Evolutionary conservation across 140 eudicot species (phyloP), one percentile per base, ranked within the genome.

Genomic region (Cichorium intybus): DNA sequence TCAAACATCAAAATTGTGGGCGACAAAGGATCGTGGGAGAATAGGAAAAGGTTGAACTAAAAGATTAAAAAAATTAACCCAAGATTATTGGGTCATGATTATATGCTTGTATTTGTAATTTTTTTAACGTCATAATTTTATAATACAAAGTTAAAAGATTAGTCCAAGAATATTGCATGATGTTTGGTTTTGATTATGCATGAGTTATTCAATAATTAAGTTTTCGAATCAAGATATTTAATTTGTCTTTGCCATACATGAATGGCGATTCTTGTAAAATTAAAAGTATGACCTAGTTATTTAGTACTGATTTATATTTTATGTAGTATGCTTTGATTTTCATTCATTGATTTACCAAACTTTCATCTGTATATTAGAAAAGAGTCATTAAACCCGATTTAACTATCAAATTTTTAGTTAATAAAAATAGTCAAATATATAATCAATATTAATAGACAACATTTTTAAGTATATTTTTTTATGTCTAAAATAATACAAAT

Each of bases 1-100:
- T 71, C 46, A 71, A 50, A 12, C 37, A 15, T 26, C 24, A 17
- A 51, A 27, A 20, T 65, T 53, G 21, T 41, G 63, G 75, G 81
- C 58, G 75, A 76, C 83, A 83, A 73, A 28, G 56, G 35, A 60
- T 75, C 76, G 60, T 66, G 66, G 71, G 10, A 23, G 54, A 41
- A 64, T 50, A 49, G 49, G 16, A 35, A 24, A 59, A 60, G 41
- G 60, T 50, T 54, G 24, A 62, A 62, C 10, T 24, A n/a, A 15
- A 62, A 18, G 23, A 15, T 62, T 20, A 33, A 52, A 66, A 51
- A 20, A n/a, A 66, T 5, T 52, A 66, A 24, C 55, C n/a, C 73
- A 68, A 55, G 52, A 54, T 24, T 68, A 55, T 41, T 39, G 64
- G 73, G 26, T 68, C 64, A 54, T 67, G 63, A 39, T 53, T 17